These are phyloP conservation scores for Mimosa bimucronata DNA, from an alignment of 306 rosid species.

Conservation along the genomic window DNA sequence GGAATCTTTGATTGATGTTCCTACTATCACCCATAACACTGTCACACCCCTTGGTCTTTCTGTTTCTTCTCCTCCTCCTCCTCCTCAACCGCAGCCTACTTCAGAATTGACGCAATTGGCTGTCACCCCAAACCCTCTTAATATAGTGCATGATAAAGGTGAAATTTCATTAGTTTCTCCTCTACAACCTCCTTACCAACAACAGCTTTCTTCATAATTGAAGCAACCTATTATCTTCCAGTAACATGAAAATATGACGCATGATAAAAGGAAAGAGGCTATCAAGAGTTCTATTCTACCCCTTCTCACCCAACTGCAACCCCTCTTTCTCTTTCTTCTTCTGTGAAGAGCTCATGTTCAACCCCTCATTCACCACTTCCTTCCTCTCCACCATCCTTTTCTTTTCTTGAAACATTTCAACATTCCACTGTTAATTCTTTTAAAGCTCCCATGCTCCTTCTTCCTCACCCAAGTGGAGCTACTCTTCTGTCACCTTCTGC, in stretches of 20 bases:
- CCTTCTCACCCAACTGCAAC: constrained; percentile 17
- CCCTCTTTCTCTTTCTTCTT: constrained; percentile 19
- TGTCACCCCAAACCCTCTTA: constrained; percentile 31
- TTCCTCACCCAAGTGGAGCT: constrained; percentile 2
- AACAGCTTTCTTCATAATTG: constrained; percentile 36
- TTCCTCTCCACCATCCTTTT: constrained; percentile 36
- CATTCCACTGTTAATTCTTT: constrained; percentile 27
- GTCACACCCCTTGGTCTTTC: constrained; percentile 34
- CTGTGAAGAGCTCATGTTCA: constrained; percentile 15
- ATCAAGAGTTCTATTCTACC: not conserved
- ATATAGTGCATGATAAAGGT: constrained; percentile 35
- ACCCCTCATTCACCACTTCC: constrained; percentile 30
- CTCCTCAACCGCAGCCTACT: constrained; percentile 36
- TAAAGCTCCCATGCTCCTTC: constrained; percentile 37
- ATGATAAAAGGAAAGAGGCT: constrained; percentile 27
- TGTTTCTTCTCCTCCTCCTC: constrained; percentile 22
- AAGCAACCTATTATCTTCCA: constrained; percentile 30
- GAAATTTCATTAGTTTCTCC: constrained; percentile 16
- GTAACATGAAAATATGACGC: constrained; percentile 37
- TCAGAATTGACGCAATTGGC: constrained; percentile 34
- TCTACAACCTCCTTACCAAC: constrained; percentile 30
- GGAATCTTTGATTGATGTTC: constrained; percentile 45
- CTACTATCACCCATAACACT: constrained; percentile 34
- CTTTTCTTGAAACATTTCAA: constrained; percentile 36
- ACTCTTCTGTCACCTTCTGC: constrained; percentile 29